Evolutionary conservation across 2,329 filamentous ascomycete species (phyloP).

Genomic region (Fusarium continuum): DNA sequence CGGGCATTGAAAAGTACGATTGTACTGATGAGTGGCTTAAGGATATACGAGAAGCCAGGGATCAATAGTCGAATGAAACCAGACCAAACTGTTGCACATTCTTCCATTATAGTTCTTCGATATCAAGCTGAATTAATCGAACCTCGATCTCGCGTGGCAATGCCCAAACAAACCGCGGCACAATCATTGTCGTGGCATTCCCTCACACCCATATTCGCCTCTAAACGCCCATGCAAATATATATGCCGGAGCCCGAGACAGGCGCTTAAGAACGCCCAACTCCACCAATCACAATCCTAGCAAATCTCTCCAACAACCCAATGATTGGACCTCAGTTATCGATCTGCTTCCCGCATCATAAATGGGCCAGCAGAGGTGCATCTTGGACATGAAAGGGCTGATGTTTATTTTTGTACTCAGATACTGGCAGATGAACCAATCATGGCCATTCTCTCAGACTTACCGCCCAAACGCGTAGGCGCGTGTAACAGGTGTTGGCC

Average conservation of each 20-base stretch:
- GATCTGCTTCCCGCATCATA: conserved; percentile 29
- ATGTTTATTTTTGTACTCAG: conserved; percentile 31
- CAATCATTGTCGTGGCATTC: conserved; percentile 11
- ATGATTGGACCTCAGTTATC: conserved; percentile 26
- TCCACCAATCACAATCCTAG: conserved; percentile 29
- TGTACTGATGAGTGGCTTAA: no score
- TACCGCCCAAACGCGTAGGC: conserved; percentile 24
- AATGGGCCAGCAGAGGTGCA: conserved; percentile 17
- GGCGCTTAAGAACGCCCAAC: conserved; percentile 33
- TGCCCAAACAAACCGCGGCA: not conserved
- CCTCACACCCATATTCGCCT: conserved; percentile 4
- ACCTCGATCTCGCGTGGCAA: conserved; percentile 23
- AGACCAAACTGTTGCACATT: not conserved
- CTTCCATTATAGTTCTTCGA: not conserved
- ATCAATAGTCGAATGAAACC: not conserved
- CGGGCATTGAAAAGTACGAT: not conserved
- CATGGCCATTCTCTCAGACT: conserved; percentile 11
- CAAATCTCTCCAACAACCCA: not conserved
- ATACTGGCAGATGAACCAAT: conserved; percentile 24
- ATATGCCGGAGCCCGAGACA: conserved; percentile 32
- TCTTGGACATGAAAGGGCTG: conserved; percentile 12
- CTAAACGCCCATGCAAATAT: conserved; percentile 28
- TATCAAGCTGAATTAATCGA: not conserved
- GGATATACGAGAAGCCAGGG: not conserved
- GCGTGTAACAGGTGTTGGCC: conserved; percentile 16